phyloP scores from a whole-genome alignment of 2,329 filamentous ascomycete genomes.

The Blastomyces emzantsi region DNA sequence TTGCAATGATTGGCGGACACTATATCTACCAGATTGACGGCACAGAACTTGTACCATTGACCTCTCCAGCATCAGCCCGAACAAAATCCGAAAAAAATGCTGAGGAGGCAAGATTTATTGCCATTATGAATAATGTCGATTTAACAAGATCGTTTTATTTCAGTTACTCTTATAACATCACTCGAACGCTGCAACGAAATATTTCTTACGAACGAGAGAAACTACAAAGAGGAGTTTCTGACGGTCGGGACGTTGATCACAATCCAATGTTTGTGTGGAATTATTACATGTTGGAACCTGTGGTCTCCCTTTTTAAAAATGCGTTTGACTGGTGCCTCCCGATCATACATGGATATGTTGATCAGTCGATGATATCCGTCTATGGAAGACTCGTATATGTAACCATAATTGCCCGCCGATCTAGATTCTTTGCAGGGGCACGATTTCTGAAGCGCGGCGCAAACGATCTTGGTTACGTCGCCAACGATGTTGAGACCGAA shows the following conservation, averaged over 20 bases:
- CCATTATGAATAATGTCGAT: constrained; percentile 84
- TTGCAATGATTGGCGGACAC: constrained; percentile 92
- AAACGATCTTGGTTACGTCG: constrained; percentile 91
- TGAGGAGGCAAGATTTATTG: constrained; percentile 81
- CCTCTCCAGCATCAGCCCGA: constrained; percentile 56
- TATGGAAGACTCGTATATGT: constrained; percentile 87
- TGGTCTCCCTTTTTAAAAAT: constrained; percentile 59
- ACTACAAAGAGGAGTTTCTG: constrained; percentile 54
- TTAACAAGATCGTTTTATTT: constrained; percentile 92
- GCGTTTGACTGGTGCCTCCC: constrained; percentile 94
- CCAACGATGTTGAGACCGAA: constrained; percentile 97
- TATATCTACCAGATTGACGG: constrained; percentile 93
- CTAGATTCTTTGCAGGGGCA: constrained; percentile 87
- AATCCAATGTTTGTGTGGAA: constrained; percentile 99
- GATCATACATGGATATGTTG: constrained; percentile 91
- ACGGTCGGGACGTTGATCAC: constrained; percentile 64
- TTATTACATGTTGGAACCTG: constrained; percentile 73
- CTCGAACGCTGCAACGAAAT: constrained; percentile 83
- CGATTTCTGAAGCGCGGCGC: constrained; percentile 89
- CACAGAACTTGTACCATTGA: constrained; percentile 83
- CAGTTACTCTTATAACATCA: constrained; percentile 96
- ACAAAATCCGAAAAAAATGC: constrained; percentile 73
- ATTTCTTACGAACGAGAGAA: constrained; percentile 70
- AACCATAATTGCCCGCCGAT: constrained; percentile 85
- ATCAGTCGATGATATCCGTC: constrained; percentile 75